Conservation (phyloP, 1,139 yeast species). For the Sugiyamaella castrensis region DNA sequence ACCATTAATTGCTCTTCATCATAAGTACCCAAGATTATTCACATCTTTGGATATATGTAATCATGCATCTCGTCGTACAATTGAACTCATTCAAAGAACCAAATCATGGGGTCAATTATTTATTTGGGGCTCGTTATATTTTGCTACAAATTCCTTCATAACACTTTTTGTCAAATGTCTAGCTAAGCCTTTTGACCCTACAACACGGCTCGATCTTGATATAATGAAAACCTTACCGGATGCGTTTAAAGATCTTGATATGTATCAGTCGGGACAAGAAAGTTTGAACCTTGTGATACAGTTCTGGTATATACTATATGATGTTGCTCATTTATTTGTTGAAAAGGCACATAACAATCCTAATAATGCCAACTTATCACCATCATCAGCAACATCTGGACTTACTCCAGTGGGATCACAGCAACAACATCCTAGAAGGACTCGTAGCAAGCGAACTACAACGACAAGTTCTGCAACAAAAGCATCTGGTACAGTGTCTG, state of each 20-base stretch:
- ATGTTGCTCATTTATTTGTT: constrained; percentile 19
- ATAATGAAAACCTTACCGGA: constrained; percentile 21
- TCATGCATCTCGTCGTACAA: constrained; percentile 26
- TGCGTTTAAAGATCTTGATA: constrained; percentile 2
- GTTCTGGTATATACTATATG: constrained; percentile 23
- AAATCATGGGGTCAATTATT: constrained; percentile 20
- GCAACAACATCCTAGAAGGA: background rate
- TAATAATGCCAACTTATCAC: constrained; percentile 2
- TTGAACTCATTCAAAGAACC: constrained; percentile 20
- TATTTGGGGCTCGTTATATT: constrained; percentile 23
- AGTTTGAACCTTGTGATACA: constrained; percentile 5
- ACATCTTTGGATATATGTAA: constrained; percentile 26
- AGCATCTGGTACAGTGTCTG: background rate
- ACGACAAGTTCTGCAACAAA: background rate
- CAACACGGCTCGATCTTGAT: constrained; percentile 27
- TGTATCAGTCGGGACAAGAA: constrained; percentile 2
- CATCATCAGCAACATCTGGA: constrained; percentile 6
- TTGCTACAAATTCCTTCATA: constrained; percentile 27
- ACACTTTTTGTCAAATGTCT: constrained; percentile 31
- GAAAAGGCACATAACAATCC: constrained; percentile 12
- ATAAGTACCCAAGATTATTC: constrained; percentile 23
- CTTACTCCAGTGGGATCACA: background rate
- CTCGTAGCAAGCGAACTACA: no score
- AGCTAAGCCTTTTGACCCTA: constrained; percentile 26
- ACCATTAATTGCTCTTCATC: constrained; percentile 11